These are phyloP conservation scores for Hamigera avellanea DNA, from an alignment of 495 filamentous ascomycete species.

Conservation along the genomic window DNA sequence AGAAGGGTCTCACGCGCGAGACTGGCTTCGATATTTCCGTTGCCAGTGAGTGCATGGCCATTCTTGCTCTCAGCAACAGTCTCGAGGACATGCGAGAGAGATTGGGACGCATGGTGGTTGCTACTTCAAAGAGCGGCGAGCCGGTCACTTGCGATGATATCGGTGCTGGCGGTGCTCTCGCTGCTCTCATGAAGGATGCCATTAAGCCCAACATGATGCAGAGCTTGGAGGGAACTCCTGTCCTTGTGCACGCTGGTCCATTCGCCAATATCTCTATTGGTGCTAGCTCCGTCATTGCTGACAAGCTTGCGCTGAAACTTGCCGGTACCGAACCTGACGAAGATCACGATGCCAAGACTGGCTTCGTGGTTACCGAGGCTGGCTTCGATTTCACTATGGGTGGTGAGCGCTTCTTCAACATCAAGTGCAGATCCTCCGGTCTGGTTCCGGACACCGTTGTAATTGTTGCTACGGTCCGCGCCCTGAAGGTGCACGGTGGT, in stretches of 20 bases:
- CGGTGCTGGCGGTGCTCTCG: conserved; percentile 81
- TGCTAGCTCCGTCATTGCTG: conserved; percentile 85
- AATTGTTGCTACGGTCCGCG: conserved; percentile 89
- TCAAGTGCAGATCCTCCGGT: conserved; percentile 94
- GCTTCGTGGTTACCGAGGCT: conserved; percentile 95
- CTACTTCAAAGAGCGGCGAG: conserved; percentile 70
- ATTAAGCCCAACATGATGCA: conserved; percentile 99
- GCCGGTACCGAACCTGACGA: conserved; percentile 94
- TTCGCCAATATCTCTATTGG: conserved; percentile 99
- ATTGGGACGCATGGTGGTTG: conserved; percentile 93
- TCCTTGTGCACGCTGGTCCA: conserved; percentile 92
- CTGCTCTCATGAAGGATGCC: conserved; percentile 93
- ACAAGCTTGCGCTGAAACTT: conserved; percentile 91
- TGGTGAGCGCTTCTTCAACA: conserved; percentile 98
- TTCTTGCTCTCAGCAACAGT: conserved; percentile 83
- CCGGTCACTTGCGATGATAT: conserved; percentile 94
- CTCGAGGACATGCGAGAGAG: conserved; percentile 87
- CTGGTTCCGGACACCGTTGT: conserved; percentile 87
- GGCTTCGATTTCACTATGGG: conserved; percentile 99
- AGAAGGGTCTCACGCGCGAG: conserved; percentile 73
- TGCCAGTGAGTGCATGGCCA: conserved; percentile 96
- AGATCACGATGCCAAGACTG: conserved; percentile 69
- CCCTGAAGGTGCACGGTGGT: conserved; percentile 92
- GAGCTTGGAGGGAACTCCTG: conserved; percentile 90
- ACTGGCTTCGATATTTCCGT: conserved; percentile 97